A percentile compares a stretch with the other conserved stretches of the same genome.
phyloP scores from a whole-genome alignment of 352 stramenopile species.

The Pythium brachiatum region DNA sequence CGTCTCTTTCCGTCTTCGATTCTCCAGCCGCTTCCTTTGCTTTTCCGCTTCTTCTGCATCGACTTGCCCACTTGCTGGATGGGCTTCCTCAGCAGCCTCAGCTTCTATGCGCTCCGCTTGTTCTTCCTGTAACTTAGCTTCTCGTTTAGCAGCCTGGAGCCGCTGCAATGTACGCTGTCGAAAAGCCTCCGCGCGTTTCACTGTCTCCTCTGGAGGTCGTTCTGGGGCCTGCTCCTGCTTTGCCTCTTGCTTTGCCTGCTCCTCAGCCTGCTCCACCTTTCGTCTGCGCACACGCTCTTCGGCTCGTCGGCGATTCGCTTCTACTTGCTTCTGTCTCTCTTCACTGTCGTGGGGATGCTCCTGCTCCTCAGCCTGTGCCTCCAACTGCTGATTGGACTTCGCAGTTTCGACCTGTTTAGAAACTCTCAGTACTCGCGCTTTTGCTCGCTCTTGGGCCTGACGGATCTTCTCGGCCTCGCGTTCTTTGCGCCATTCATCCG shows the following conservation, averaged over 20 bases:
- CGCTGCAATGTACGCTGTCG: slow-evolving; percentile 18
- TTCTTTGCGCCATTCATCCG: slow-evolving; percentile 33
- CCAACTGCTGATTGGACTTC: slow-evolving; percentile 15
- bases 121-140: slow-evolving; percentile 3
- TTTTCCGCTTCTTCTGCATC: slow-evolving; percentile 22
- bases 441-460: slow-evolving; percentile 58
- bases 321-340: slow-evolving; percentile 28
- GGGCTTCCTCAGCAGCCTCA: background rate
- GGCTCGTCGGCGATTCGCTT: slow-evolving; percentile 43
- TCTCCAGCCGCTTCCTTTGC: slow-evolving; percentile 35
- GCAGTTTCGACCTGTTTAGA: slow-evolving; percentile 42
- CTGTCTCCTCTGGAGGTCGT: slow-evolving; percentile 8
- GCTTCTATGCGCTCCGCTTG: background rate
- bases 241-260: background rate
- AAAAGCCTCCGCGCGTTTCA: slow-evolving; percentile 12
- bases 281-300: slow-evolving; percentile 46
- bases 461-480: slow-evolving; percentile 41
- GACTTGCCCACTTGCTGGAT: slow-evolving; percentile 19
- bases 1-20: slow-evolving; percentile 51
- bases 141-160: slow-evolving; percentile 18
- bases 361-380: background rate
- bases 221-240: slow-evolving; percentile 7
- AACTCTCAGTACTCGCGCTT: slow-evolving; percentile 37
- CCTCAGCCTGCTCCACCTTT: slow-evolving; percentile 16
- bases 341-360: background rate